phyloP scores from a whole-genome alignment of 2,329 filamentous ascomycete species.

The Hypoxylon sp. region DNA sequence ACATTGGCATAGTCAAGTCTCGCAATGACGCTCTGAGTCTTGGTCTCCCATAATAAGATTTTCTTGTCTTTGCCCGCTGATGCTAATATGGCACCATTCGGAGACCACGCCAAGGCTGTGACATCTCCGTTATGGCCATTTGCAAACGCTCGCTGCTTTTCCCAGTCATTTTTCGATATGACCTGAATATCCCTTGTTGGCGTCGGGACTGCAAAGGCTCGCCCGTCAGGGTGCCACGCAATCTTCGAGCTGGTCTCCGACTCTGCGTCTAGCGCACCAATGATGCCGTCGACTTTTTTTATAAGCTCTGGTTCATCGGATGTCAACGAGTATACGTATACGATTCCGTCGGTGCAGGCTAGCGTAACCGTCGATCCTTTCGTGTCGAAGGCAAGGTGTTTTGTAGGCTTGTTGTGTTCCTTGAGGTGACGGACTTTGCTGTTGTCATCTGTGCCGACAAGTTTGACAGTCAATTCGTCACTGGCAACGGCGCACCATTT shows the following conservation, averaged over 20 bases:
- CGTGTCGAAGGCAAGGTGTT: slow-evolving; percentile 88
- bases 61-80: slow-evolving; percentile 73
- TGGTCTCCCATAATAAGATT: slow-evolving; percentile 86
- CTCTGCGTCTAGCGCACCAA: slow-evolving; percentile 79
- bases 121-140: slow-evolving; percentile 85
- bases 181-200: slow-evolving; percentile 84
- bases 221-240: slow-evolving; percentile 93
- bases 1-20: slow-evolving; percentile 84
- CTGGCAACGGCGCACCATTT: slow-evolving; percentile 96
- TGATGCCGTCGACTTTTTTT: slow-evolving; percentile 84
- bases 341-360: slow-evolving; percentile 85
- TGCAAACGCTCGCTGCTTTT: slow-evolving; percentile 80
- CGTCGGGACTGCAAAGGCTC: slow-evolving; percentile 87
- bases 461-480: slow-evolving; percentile 90
- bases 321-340: slow-evolving; percentile 89
- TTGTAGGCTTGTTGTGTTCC: slow-evolving; percentile 87
- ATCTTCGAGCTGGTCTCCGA: slow-evolving; percentile 77
- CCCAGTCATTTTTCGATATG: slow-evolving; percentile 89
- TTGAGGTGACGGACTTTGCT: slow-evolving; percentile 78
- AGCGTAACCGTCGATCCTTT: slow-evolving; percentile 78
- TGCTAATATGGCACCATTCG: slow-evolving; percentile 88
- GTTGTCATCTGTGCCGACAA: slow-evolving; percentile 85
- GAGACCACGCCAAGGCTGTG: slow-evolving; percentile 90
- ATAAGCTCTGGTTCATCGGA: slow-evolving; percentile 82
- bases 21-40: slow-evolving; percentile 82